A percentile compares a stretch with the other conserved stretches of the same genome.
Evolutionary conservation across 1,284 basidiomycete genomes (phyloP).

Genomic region (Trichosporon asahii): DNA sequence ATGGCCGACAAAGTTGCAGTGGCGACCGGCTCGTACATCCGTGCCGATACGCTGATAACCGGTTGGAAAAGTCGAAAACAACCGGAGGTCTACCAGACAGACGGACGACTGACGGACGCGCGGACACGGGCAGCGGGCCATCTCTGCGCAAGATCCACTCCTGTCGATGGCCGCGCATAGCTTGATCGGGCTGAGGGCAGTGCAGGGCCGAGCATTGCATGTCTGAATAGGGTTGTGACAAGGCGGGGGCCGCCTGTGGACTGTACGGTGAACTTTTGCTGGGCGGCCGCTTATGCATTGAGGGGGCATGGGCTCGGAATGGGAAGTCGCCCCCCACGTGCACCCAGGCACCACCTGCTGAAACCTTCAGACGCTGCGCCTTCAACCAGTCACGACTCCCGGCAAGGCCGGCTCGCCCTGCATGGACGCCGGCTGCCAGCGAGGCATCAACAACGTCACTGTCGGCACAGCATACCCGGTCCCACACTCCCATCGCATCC

Average conservation of each 20-base stretch:
- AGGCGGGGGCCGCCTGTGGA: not conserved
- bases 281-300: constrained; percentile 1
- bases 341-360: not conserved
- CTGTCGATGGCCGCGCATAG: not conserved
- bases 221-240: not conserved
- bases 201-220: not conserved
- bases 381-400: not conserved
- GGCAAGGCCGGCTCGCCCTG: not conserved
- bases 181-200: not conserved
- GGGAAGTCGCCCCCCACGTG: not conserved
- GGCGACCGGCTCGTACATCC: not conserved
- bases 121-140: not conserved
- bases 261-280: not conserved
- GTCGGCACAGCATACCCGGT: not conserved
- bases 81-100: not conserved
- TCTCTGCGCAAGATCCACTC: not conserved
- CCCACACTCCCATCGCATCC: not conserved
- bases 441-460: not conserved
- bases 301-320: not conserved
- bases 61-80: not conserved
- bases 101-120: not conserved
- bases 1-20: not conserved
- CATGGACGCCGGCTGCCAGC: not conserved
- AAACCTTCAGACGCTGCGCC: not conserved
- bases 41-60: not conserved